A percentile compares a stretch with the other conserved stretches of the same genome.
Evolutionary conservation across 2,329 filamentous ascomycete genomes (phyloP).

Genomic region (Diaporthe eres): DNA sequence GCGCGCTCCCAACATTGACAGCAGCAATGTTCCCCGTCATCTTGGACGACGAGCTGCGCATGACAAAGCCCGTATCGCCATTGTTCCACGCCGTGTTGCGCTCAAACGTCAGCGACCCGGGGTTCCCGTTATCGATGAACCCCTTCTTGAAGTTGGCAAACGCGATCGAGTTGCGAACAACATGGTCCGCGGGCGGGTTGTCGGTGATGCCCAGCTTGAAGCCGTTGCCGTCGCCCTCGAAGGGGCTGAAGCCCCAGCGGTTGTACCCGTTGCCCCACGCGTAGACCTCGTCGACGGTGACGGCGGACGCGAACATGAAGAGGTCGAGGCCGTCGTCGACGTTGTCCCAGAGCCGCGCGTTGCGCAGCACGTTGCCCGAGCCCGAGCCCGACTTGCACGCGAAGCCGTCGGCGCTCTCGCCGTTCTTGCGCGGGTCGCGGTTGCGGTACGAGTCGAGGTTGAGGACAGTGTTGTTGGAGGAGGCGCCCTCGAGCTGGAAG

Average conservation of each 20-base stretch:
- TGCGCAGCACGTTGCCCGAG: conserved; percentile 59
- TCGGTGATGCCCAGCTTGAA: conserved; percentile 61
- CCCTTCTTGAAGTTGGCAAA: conserved; percentile 60
- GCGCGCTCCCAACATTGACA: conserved; percentile 13
- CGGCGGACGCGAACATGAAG: conserved; percentile 47
- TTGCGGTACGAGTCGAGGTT: conserved; percentile 61
- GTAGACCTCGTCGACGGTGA: conserved; percentile 60
- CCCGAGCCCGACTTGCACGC: conserved; percentile 62
- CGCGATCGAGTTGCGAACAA: conserved; percentile 60
- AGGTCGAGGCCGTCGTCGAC: conserved; percentile 60
- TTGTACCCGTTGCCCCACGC: conserved; percentile 63
- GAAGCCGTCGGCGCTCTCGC: conserved; percentile 65
- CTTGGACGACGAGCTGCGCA: conserved; percentile 18
- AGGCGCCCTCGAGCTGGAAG: conserved; percentile 53
- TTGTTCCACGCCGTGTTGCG: conserved; percentile 64
- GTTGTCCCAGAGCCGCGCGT: conserved; percentile 64
- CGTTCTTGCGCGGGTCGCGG: conserved; percentile 64
- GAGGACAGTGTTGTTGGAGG: conserved; percentile 55
- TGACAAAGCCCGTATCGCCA: conserved; percentile 38
- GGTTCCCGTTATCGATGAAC: conserved; percentile 61
- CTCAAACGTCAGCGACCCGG: conserved; percentile 55
- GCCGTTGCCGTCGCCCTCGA: conserved; percentile 62
- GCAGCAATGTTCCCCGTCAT: conserved; percentile 16
- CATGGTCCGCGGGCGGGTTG: conserved; percentile 56
- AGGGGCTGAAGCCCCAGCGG: conserved; percentile 58